phyloP scores from a whole-genome alignment of 2,329 filamentous ascomycete species.

The Xenosphaeropsis pyriputrescens region DNA sequence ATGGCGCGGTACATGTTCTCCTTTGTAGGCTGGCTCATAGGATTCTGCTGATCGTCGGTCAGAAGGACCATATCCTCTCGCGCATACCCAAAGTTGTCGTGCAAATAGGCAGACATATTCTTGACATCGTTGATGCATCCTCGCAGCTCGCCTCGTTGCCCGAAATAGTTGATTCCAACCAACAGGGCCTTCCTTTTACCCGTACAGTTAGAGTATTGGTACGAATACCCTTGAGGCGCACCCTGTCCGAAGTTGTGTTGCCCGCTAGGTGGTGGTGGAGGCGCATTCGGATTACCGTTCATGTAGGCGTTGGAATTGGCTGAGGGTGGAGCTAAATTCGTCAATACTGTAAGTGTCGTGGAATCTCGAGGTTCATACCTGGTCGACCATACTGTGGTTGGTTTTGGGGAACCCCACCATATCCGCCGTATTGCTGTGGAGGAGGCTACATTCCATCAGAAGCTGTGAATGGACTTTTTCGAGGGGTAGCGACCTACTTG shows the following conservation, averaged over 20 bases:
- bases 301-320: slow-evolving; percentile 36
- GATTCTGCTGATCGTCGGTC: slow-evolving; percentile 93
- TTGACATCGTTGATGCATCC: slow-evolving; percentile 97
- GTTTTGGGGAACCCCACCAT: slow-evolving; percentile 17
- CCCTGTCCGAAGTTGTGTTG: slow-evolving; percentile 66
- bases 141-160: slow-evolving; percentile 75
- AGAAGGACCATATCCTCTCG: slow-evolving; percentile 94
- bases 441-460: slow-evolving; percentile 16
- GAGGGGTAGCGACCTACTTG: slow-evolving; percentile 9
- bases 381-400: slow-evolving; percentile 33
- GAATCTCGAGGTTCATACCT: slow-evolving; percentile 20
- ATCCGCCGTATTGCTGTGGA: slow-evolving; percentile 31
- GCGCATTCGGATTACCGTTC: slow-evolving; percentile 40
- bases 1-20: slow-evolving; percentile 90
- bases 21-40: slow-evolving; percentile 93
- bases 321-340: slow-evolving; percentile 14
- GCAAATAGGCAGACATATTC: slow-evolving; percentile 88
- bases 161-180: slow-evolving; percentile 95
- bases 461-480: neutral
- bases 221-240: slow-evolving; percentile 66
- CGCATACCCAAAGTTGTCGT: slow-evolving; percentile 81
- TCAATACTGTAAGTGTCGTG: neutral
- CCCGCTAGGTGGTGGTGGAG: slow-evolving; percentile 49
- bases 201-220: slow-evolving; percentile 85
- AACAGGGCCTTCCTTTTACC: slow-evolving; percentile 78